Evolutionary conservation across 2,329 filamentous ascomycete species (phyloP), one percentile per base, ranked within the genome.

Genomic region (Fusarium penzigii): DNA sequence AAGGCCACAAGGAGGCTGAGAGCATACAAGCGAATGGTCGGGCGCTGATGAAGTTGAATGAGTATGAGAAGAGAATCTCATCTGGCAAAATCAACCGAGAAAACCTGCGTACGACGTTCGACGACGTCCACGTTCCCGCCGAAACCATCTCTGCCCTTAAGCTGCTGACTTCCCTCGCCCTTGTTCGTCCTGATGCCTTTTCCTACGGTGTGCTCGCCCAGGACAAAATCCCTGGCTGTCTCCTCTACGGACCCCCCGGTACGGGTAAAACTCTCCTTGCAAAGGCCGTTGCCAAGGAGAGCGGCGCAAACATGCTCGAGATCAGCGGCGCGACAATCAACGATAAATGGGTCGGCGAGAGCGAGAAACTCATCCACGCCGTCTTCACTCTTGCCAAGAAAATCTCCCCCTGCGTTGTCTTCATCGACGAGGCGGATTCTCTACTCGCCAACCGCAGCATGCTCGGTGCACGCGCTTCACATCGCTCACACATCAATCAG

Each of bases 381-480:
- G 86, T 97, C 39, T 99, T 99, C 73, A 88, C 85, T 1, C 79
- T 97, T 0, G 94, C 94, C 5, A 91, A 91, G 73, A 96, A 96
- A 71, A 82, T 97, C 8, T 88, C 89, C 2, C 94, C 94, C 0
- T 92, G 92, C 66, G 87, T 99, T 14, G 90, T 99, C 46, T 97
- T 99, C 74, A 91, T 99, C 56, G 94, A 99, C 66, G 94, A 99
- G 73, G 94, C 92, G 17, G 94, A 99, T 69, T 89, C 93, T 8
- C 86, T 99, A 44, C 88, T 99, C 50, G 90, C 90, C 25, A 87
- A 89, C 14, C 85, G 94, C 49, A 81, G 85, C 57, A 82, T 83
- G 39, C 78, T 81, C 20, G 80, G 81, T 53, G 86, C 84, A 61
- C 81, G 89, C 29, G 83, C 84, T 6, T 86, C 83, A 2, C 90